Base-by-base conservation (phyloP, 768 basidiomycete genomes). In the Rhizopogon salebrosus region DNA sequence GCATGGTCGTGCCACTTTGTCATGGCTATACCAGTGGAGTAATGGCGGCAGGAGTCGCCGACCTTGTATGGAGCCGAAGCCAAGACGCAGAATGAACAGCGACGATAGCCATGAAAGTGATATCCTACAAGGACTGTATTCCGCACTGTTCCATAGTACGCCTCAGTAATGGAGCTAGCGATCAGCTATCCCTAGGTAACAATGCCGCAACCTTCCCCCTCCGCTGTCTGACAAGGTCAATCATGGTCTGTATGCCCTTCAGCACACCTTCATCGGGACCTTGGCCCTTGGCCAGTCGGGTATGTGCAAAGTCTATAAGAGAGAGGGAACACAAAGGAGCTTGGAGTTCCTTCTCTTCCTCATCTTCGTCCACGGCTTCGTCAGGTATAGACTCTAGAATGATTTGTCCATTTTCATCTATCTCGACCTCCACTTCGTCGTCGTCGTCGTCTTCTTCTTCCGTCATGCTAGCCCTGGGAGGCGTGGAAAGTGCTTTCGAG, bases 291-390 rank as follows among this genome's bases (percentile, higher is more conserved):
- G 69, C 75, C 11, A 88, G 56, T 22, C 78, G 72, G 2, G 93
- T 87, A 67, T 98, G 95, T 6, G 94, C 95, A 66, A 99, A 98
- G 72, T 99, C 95, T 58, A 98, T 98, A 57, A 97, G 71, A 58
- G 85, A 86, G 54, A 97, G 75, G 13, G 76, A 73, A 56, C 79
- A 87, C 31, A 46, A 46, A n/a, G 43, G 61, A 48, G 48, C 64
- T 55, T n/a, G 56, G 13, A n/a, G 20, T n/a, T n/a, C n/a, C n/a
- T n/a, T n/a, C n/a, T 34, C 4, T 9, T 48, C 38, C 3, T 63
- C 62, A 14, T 62, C 68, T n/a, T 61, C 67, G 8, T 56, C 60
- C 2, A 52, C 62, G 4, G 59, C 59, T 3, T 57, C 63, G 8
- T 61, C 67, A 2, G 61, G 54, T 18, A 55, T 55, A 16, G 61